phyloP scores from a whole-genome alignment of 306 rosid species.

The apple (Malus domestica) region DNA sequence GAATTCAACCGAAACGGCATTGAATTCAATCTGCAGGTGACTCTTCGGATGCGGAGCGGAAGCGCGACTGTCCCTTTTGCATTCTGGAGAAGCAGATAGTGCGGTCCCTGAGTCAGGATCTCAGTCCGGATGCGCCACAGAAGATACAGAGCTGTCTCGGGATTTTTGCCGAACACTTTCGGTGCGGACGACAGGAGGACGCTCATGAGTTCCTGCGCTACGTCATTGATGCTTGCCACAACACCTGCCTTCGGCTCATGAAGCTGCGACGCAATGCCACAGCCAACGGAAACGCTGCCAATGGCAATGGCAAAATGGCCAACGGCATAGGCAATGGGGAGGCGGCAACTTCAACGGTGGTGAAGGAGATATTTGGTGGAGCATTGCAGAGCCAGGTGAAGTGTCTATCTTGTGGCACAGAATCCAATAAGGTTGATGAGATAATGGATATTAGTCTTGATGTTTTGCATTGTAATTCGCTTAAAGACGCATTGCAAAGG shows the following conservation, averaged over 20 bases:
- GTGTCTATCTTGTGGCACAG: constrained; percentile 82
- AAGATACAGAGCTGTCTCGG: constrained; percentile 72
- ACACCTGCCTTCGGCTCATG: constrained; percentile 82
- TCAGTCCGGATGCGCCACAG: constrained; percentile 51
- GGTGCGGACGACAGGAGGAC: constrained; percentile 88
- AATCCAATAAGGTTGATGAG: constrained; percentile 97
- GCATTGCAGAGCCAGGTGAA: constrained; percentile 99
- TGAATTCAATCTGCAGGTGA: constrained; percentile 43
- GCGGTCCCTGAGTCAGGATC: constrained; percentile 65
- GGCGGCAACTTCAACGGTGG: constrained; percentile 34
- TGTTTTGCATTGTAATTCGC: constrained; percentile 85
- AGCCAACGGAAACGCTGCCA: neutral
- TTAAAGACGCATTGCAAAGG: constrained; percentile 74
- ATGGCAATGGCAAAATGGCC: neutral
- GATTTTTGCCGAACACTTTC: constrained; percentile 72
- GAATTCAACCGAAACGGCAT: neutral
- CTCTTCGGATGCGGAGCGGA: constrained; percentile 42
- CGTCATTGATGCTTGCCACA: constrained; percentile 94
- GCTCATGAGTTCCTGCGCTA: constrained; percentile 93
- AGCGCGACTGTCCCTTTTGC: constrained; percentile 85
- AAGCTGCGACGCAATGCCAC: constrained; percentile 48
- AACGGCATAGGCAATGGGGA: neutral
- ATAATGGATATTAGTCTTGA: constrained; percentile 99
- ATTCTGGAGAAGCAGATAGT: constrained; percentile 75
- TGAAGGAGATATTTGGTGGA: constrained; percentile 91